Base-by-base conservation (phyloP, 805 yeast genomes). In the Priceomyces castillae region DNA sequence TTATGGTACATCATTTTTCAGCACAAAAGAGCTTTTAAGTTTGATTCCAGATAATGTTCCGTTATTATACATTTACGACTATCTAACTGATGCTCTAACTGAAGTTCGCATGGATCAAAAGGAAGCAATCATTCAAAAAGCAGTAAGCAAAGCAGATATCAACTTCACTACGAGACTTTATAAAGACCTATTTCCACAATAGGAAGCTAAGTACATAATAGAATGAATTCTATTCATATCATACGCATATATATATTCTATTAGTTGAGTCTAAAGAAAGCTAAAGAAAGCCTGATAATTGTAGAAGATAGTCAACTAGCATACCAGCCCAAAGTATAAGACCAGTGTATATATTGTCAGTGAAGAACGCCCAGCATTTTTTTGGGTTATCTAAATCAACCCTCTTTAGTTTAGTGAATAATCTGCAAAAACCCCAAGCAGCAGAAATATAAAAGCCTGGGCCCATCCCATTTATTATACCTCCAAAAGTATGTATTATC, bases 331-430 rank as follows among this genome's bases (percentile, higher is more conserved):
- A 78, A 48, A 86, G 73, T 36, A 77, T 76, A 57, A 81, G 73
- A 0, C 94, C 95, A 2, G 96, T 86, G 44, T 73, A 73, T 53
- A 90, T 85, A 61, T 92, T 94, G 31, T 80, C 77, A 14, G 73
- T 73, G 60, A 94, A 94, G 62, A 82, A 79, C 43, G 74, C 72
- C 90, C 97, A 87, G 65, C 99, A 94, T 55, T 81, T 76, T 25
- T 64, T 71, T 11, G 96, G 96, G 53, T 80, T 69, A 59, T 94
- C 87, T 45, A 94, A 71, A 59, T 94, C 80, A 6, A 90, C 97
- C 14, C 67, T 73, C 43, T 67, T 70, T 53, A 90, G 84, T 86
- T 86, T 86, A 30, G 65, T 65, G 52, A 78, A 74, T 30, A 94
- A 62, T 50, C 96, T 76, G 48, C 75, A 80, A 36, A 86, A 81